phyloP scores from a whole-genome alignment of 2,329 filamentous ascomycete species.

The Talaromyces rugulosus region DNA sequence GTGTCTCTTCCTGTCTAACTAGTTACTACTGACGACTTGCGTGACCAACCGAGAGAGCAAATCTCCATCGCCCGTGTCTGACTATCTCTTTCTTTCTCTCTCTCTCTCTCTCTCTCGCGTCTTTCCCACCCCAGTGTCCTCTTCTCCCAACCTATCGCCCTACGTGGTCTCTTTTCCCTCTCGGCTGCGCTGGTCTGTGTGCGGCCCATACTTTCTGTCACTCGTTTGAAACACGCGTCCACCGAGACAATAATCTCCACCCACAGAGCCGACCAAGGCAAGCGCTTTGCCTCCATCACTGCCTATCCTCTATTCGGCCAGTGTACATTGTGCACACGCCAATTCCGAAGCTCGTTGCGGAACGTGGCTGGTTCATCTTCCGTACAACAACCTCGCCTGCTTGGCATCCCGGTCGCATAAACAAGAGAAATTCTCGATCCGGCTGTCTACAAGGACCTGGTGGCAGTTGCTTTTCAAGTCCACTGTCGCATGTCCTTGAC shows the following conservation, averaged over 20 bases:
- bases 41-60: neutral
- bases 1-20: too few species aligned
- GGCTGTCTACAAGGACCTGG: neutral
- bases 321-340: neutral
- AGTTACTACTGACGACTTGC: too few species aligned
- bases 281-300: neutral
- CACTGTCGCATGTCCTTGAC: neutral
- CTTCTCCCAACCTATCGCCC: neutral
- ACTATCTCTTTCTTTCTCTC: conserved; percentile 1
- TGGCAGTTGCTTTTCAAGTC: neutral
- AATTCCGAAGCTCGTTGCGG: conserved; percentile 5
- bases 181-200: neutral
- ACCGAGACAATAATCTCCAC: conserved; percentile 7
- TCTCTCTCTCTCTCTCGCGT: neutral
- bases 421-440: neutral
- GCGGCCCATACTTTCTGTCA: conserved; percentile 7
- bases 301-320: neutral
- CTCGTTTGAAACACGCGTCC: conserved; percentile 17
- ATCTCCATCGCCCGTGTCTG: neutral
- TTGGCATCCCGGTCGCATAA: neutral
- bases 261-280: neutral
- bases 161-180: neutral
- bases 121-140: neutral
- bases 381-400: conserved; percentile 1
- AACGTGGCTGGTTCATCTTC: conserved; percentile 15